Conservation (phyloP, 352 stramenopile genomes). For the Blastocystis sp. region DNA sequence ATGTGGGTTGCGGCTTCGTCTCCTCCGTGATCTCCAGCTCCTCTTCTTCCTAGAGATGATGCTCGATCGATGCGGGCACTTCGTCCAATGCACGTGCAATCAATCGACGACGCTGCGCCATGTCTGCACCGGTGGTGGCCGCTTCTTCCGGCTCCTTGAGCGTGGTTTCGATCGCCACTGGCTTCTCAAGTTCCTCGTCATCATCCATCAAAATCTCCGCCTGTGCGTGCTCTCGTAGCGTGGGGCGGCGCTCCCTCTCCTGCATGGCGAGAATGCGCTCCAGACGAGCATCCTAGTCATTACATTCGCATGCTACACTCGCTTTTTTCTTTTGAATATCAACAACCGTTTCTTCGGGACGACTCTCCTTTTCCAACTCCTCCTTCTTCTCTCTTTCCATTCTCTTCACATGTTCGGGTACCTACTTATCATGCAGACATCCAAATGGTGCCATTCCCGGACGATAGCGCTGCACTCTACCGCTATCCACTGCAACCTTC, state of each 20-base stretch:
- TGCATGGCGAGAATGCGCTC: conserved; percentile 35
- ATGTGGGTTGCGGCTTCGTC: neutral
- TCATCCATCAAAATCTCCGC: conserved; percentile 40
- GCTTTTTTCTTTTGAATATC: conserved; percentile 62
- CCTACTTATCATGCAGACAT: neutral
- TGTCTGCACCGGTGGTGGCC: neutral
- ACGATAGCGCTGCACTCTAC: conserved; percentile 51
- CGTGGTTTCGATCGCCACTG: neutral
- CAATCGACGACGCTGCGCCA: conserved; percentile 5
- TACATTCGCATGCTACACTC: neutral
- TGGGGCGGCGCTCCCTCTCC: neutral
- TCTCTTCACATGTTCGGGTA: conserved; percentile 30
- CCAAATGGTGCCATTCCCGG: conserved; percentile 28
- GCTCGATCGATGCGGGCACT: neutral
- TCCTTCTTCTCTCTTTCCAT: conserved; percentile 44
- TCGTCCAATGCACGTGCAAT: conserved; percentile 53
- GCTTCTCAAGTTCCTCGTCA: neutral
- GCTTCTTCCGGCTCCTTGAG: no score
- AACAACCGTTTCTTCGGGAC: neutral
- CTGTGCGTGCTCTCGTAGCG: neutral
- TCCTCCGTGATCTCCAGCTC: conserved; percentile 30
- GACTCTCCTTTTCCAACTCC: neutral
- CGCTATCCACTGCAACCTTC: neutral
- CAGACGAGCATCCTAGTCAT: conserved; percentile 58
- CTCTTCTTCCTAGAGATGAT: neutral